Evolutionary conservation across 2,329 filamentous ascomycete genomes (phyloP).

Genomic region (Thielaviopsis cerberus): DNA sequence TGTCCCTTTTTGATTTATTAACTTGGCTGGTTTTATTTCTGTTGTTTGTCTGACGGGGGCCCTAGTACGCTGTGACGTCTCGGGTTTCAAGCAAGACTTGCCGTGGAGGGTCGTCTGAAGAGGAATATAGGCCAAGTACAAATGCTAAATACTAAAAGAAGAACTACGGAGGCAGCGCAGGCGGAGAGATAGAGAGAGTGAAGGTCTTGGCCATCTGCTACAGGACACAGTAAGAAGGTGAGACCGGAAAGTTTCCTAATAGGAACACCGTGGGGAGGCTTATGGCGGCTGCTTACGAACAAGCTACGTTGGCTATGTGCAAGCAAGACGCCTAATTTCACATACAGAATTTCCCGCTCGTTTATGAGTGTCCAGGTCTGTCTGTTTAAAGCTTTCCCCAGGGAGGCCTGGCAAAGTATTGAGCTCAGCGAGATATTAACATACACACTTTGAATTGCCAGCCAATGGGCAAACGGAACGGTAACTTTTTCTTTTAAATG

Average conservation of each 20-base stretch:
- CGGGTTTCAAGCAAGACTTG: conserved; percentile 29
- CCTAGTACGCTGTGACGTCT: conserved; percentile 21
- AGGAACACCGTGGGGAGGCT: too few species aligned
- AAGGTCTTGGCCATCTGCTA: too few species aligned
- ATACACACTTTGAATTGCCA: too few species aligned
- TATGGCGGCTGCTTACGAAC: neutral
- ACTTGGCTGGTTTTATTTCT: neutral
- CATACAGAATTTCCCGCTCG: too few species aligned
- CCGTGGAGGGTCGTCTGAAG: neutral
- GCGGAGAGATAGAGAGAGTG: too few species aligned
- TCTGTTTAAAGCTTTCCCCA: too few species aligned
- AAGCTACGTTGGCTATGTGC: neutral
- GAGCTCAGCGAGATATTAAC: too few species aligned
- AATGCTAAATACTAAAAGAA: neutral
- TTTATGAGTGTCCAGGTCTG: too few species aligned
- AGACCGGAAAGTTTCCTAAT: neutral
- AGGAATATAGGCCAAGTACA: neutral
- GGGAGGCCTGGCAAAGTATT: too few species aligned
- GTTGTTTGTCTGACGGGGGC: neutral
- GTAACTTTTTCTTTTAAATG: too few species aligned
- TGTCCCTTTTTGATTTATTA: too few species aligned
- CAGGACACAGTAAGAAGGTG: neutral
- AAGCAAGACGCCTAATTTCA: neutral
- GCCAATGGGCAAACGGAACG: too few species aligned
- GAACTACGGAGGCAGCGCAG: neutral